Base-by-base conservation (phyloP, 768 basidiomycete genomes). In the Naganishia vaughanmartiniae region DNA sequence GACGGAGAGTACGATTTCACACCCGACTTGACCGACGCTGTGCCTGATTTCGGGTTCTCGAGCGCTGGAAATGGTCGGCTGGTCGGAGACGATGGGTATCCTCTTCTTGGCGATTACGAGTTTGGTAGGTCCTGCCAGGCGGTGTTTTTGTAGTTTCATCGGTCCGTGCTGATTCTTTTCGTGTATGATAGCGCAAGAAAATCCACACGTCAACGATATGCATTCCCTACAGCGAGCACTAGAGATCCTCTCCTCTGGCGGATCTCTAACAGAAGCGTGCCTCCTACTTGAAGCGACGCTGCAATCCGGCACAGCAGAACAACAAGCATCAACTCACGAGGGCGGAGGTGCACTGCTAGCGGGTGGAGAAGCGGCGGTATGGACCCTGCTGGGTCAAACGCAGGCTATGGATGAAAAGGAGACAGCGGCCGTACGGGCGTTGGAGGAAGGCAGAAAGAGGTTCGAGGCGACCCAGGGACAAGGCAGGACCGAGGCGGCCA, bases 221-320 rank as follows among this genome's bases (percentile, higher is more conserved):
- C 30, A 68, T 15, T 65, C 71, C 9, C 63, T 72, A 15, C 15
- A 33, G 19, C 66, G 53, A 10, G 71, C 71, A 5, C 71, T 72
- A 4, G 66, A 72, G 31, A 81, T 94, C 19, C 82, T 98, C 12
- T 86, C 88, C 26, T 85, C 86, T 70, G 92, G 92, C 67, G 93
- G 92, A 1, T 90, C 93, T 2, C 81, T 99, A 28, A 89, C 92
- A 1, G 92, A 96, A 77, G 92, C 89, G 15, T 89, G 89, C 0
- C 84, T 93, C 48, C 84, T 95, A 76, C 84, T 98, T 26, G 95
- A 99, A 82, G 92, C 92, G 17, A 92, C 92, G 45, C 90, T 97
- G 70, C 66, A 42, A 17, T 72, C 71, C 2, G 56, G 66, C 28
- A 58, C 66, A 15, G 66, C 71, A 21, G 57, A 57, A 42, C 60